Evolutionary conservation across 805 yeast species (phyloP), one percentile per base, ranked within the genome.

Genomic region (Wickerhamomyces bisporus): DNA sequence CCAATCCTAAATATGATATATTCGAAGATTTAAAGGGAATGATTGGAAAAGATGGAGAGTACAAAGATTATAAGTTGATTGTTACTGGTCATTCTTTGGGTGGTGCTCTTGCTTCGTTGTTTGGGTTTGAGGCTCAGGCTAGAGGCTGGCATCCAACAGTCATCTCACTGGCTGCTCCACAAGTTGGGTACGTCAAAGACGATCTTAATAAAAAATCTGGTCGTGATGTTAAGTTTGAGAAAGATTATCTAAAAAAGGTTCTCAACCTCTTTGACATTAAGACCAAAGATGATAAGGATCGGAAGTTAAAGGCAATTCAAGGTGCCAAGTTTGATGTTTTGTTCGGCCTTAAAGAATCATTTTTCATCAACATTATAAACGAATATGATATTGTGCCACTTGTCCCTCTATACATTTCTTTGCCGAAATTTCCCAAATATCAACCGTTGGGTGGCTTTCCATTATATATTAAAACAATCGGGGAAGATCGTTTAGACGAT

Each of bases 121-220:
- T 73, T 11, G 87, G 81, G 0, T 65, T 75, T 24, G 88, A 81
- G 49, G 62, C 79, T 29, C 62, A 70, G 40, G 45, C 75, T n/a
- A 43, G 73, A 53, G 84, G 82, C 0, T 60, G 58, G 39, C 53
- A 71, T 15, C 79, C 81, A 0, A 51, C 69, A 30, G 72, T 81
- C 2, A 57, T 79, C 19, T 68, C 81, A 2, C 75, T 64, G 57
- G 91, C 79, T 3, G 68, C 75, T 13, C 88, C 89, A 0, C 75
- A 73, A 26, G 28, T 26, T 11, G 28, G n/a, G 15, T 26, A 9
- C 28, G 6, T 12, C 13, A 26, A 9, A 12, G 28, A n/a, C 13
- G 15, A 12, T 12, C n/a, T n/a, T n/a, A n/a, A n/a, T n/a, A n/a
- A n/a, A 11, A 6, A 26, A 12, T 12, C 13, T 21, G 24, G 10